Conservation (phyloP, 2,329 filamentous ascomycete species). For the Talaromyces sp. region DNA sequence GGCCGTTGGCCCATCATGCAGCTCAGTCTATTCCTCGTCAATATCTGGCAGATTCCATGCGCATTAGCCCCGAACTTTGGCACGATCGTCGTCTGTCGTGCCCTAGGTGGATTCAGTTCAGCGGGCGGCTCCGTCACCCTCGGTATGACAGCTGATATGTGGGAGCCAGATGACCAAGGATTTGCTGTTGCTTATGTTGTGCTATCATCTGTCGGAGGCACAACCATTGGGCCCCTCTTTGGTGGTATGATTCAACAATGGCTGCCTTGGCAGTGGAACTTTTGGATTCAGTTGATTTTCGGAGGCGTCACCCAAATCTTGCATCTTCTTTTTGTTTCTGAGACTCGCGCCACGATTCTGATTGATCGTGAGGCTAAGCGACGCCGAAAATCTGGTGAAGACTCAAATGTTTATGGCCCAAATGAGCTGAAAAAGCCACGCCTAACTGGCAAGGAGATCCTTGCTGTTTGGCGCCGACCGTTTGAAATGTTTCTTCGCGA, state of each 20-base stretch:
- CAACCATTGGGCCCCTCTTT: conserved; percentile 61
- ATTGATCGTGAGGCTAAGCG: conserved; percentile 62
- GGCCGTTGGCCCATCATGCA: conserved; percentile 79
- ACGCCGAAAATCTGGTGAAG: conserved; percentile 53
- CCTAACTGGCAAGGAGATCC: conserved; percentile 47
- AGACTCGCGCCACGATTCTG: conserved; percentile 60
- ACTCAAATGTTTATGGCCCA: conserved; percentile 70
- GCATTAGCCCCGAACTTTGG: conserved; percentile 73
- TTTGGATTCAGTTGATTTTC: conserved; percentile 65
- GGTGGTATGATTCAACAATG: conserved; percentile 58
- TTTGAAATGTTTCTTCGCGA: conserved; percentile 75
- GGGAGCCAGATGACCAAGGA: conserved; percentile 70
- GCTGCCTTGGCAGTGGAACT: conserved; percentile 63
- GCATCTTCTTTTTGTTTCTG: conserved; percentile 62
- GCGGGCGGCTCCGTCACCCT: conserved; percentile 73
- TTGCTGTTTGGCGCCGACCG: conserved; percentile 61
- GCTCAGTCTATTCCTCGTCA: conserved; percentile 71
- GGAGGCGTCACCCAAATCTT: conserved; percentile 55
- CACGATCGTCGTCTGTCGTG: conserved; percentile 67
- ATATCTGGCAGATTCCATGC: conserved; percentile 75
- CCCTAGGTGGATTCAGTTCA: conserved; percentile 69
- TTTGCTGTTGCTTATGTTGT: conserved; percentile 76
- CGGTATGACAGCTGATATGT: conserved; percentile 75
- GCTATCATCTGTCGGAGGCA: conserved; percentile 77
- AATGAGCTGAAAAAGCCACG: conserved; percentile 53